Evolutionary conservation across 805 yeast species (phyloP).

Genomic region (Tetrapisispora arboricola): DNA sequence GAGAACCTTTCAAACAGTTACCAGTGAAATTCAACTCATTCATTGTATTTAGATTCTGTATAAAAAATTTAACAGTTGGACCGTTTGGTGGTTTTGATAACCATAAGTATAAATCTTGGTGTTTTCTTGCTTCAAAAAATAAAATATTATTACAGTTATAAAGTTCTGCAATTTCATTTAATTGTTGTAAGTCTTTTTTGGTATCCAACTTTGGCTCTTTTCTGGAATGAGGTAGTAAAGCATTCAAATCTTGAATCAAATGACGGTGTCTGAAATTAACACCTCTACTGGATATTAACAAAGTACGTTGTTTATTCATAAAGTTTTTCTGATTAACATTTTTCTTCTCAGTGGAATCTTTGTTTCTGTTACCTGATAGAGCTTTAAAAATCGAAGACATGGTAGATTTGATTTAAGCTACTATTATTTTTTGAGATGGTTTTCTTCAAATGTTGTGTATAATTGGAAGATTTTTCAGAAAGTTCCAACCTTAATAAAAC

Average conservation of each 20-base stretch:
- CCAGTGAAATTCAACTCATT: conserved; percentile 96
- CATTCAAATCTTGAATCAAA: conserved; percentile 67
- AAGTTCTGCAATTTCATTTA: conserved; percentile 92
- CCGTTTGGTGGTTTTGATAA: conserved; percentile 95
- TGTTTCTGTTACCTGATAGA: conserved; percentile 39
- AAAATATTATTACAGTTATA: conserved; percentile 93
- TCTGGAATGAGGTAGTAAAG: conserved; percentile 85
- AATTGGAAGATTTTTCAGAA: no score
- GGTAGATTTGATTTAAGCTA: neutral
- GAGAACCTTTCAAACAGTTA: conserved; percentile 87
- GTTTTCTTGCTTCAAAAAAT: conserved; percentile 93
- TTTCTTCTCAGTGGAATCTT: conserved; percentile 19
- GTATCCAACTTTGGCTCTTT: conserved; percentile 94
- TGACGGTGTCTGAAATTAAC: conserved; percentile 94
- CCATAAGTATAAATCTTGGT: conserved; percentile 91
- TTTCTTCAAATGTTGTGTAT: no score
- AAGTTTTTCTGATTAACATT: conserved; percentile 39
- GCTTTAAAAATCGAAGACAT: conserved; percentile 74
- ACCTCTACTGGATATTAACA: conserved; percentile 89
- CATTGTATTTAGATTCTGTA: conserved; percentile 91
- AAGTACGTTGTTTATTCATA: conserved; percentile 78
- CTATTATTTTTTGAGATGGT: neutral
- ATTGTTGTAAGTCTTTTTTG: conserved; percentile 75
- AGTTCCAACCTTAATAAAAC: no score
- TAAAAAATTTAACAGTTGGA: conserved; percentile 86